Conservation (phyloP, 2,329 filamentous ascomycete species). For the Colletotrichum cordylinicola region DNA sequence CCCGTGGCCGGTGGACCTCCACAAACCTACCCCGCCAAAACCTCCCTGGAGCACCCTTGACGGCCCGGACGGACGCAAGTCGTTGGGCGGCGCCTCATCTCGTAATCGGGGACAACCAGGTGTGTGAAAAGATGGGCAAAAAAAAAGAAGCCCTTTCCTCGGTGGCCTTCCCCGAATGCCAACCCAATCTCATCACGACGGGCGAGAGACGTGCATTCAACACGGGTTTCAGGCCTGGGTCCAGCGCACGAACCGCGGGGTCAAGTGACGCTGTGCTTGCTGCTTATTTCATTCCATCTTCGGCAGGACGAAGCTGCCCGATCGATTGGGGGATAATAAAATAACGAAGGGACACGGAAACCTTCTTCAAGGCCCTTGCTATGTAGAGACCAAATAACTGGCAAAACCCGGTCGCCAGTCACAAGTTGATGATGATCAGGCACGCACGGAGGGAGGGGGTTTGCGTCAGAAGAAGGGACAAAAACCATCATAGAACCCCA, state of each 20-base stretch:
- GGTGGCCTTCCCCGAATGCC: background rate
- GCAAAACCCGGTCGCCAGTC: background rate
- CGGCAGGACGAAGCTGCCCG: background rate
- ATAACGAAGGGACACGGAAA: background rate
- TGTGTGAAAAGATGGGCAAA: background rate
- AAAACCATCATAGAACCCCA: background rate
- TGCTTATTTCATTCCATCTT: conserved; percentile 5
- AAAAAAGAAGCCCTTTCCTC: background rate
- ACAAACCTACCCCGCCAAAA: conserved; percentile 19
- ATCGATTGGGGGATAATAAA: background rate
- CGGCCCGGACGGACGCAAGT: background rate
- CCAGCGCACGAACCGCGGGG: background rate
- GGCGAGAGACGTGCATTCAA: background rate
- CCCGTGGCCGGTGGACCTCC: background rate
- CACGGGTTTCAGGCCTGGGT: background rate
- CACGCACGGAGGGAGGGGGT: conserved; percentile 10
- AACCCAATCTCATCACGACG: background rate
- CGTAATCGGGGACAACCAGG: background rate
- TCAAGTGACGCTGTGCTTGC: background rate
- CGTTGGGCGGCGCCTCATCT: background rate
- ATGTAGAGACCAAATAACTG: background rate
- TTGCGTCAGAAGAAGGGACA: background rate
- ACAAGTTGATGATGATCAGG: conserved; percentile 8
- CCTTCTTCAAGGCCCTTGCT: background rate
- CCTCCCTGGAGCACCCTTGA: background rate